These are phyloP conservation scores for Penicillium hordei DNA, from an alignment of 2,329 filamentous ascomycete species.

Conservation along the genomic window DNA sequence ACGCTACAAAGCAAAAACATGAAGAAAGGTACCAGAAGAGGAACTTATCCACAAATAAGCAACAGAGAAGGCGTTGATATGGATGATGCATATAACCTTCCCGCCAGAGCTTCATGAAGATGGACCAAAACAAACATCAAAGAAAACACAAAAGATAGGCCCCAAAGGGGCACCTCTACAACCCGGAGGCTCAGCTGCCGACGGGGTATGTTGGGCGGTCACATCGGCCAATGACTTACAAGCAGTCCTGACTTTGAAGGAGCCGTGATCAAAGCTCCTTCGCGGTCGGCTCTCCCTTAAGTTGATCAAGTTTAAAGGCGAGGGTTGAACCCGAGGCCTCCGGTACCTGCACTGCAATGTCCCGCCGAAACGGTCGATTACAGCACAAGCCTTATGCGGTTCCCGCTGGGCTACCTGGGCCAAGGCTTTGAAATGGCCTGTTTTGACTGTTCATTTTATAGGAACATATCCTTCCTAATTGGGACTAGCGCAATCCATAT, in stretches of 20 bases:
- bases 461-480: neutral
- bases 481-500: neutral
- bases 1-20: neutral
- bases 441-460: neutral
- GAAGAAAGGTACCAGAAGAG: neutral
- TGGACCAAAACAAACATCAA: neutral
- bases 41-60: neutral
- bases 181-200: neutral
- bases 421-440: neutral
- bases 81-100: neutral
- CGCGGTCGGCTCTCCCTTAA: neutral
- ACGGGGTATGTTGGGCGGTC: neutral
- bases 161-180: neutral
- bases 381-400: neutral
- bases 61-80: neutral
- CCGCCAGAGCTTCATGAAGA: neutral
- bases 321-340: neutral
- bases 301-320: neutral
- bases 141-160: neutral
- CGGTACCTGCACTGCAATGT: neutral
- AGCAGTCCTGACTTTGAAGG: neutral
- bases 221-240: constrained; percentile 1
- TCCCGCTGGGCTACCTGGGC: neutral
- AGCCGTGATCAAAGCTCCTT: neutral
- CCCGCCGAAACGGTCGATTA: neutral